These are phyloP conservation scores for Globisporangium megalacanthum DNA, from an alignment of 352 stramenopile species.

Conservation along the genomic window DNA sequence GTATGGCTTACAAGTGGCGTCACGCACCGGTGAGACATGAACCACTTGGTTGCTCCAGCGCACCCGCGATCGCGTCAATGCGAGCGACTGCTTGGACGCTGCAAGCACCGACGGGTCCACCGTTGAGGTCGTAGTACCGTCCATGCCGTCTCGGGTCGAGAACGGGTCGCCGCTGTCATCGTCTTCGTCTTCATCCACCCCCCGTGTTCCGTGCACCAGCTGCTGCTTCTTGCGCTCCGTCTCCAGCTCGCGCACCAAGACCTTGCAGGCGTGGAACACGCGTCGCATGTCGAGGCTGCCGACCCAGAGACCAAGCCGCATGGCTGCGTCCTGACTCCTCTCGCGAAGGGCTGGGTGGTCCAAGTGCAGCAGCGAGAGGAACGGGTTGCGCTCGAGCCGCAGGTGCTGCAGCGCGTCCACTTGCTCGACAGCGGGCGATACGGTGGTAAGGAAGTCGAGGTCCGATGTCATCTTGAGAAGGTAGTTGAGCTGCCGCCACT, in stretches of 20 bases:
- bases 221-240: slow-evolving; percentile 10
- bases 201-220: neutral
- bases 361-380: slow-evolving; percentile 50
- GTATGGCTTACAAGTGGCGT: neutral
- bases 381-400: slow-evolving; percentile 59
- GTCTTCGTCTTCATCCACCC: neutral
- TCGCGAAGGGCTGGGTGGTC: slow-evolving; percentile 49
- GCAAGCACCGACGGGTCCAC: slow-evolving; percentile 6
- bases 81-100: slow-evolving; percentile 8
- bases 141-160: neutral
- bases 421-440: slow-evolving; percentile 9
- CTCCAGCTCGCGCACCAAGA: slow-evolving; percentile 39
- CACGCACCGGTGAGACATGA: slow-evolving; percentile 8
- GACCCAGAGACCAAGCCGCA: slow-evolving; percentile 35
- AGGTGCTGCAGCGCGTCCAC: slow-evolving; percentile 39
- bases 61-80: slow-evolving; percentile 12
- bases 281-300: slow-evolving; percentile 51
- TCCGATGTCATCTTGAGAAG: slow-evolving; percentile 74
- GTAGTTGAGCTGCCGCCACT: slow-evolving; percentile 76
- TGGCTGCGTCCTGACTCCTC: slow-evolving; percentile 12
- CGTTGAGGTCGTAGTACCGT: neutral
- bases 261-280: slow-evolving; percentile 44
- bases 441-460: slow-evolving; percentile 43
- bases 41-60: slow-evolving; percentile 42
- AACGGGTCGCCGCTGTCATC: neutral